A percentile compares a stretch with the other conserved stretches of the same genome.
Evolutionary conservation across 31 red algal species (phyloP).

Genomic region (Endocladia muricata): DNA sequence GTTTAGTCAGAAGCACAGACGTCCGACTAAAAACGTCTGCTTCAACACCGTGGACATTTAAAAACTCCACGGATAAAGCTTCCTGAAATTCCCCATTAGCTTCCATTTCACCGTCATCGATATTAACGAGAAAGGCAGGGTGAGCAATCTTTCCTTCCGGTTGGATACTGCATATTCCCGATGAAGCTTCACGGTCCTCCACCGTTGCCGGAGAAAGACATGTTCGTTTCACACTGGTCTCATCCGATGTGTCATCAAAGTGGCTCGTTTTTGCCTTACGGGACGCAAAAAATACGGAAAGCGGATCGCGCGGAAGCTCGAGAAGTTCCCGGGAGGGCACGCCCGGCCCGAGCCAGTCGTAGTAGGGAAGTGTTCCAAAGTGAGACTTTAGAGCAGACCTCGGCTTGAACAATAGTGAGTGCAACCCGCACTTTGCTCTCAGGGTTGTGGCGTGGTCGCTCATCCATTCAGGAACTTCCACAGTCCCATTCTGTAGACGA

Average conservation of each 20-base stretch:
- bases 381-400: slow-evolving; percentile 15
- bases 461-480: slow-evolving; percentile 37
- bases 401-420: slow-evolving; percentile 20
- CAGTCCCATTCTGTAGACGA: slow-evolving; percentile 6
- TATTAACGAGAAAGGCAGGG: slow-evolving; percentile 30
- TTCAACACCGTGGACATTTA: slow-evolving; percentile 24
- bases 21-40: slow-evolving; percentile 13
- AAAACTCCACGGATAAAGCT: neutral
- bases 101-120: neutral
- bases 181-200: neutral
- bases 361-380: slow-evolving; percentile 4
- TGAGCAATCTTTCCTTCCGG: slow-evolving; percentile 41
- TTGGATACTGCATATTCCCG: slow-evolving; percentile 15
- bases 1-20: slow-evolving; percentile 15
- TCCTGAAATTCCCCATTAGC: slow-evolving; percentile 20
- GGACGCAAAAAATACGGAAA: slow-evolving; percentile 26
- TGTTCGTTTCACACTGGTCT: slow-evolving; percentile 3
- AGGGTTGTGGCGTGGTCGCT: slow-evolving; percentile 2
- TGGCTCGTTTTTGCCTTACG: slow-evolving; percentile 3
- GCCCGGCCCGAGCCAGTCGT: slow-evolving; percentile 43
- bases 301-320: slow-evolving; percentile 20
- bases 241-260: slow-evolving; percentile 2
- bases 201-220: slow-evolving; percentile 3
- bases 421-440: slow-evolving; percentile 28
- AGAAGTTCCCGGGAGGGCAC: slow-evolving; percentile 18